Conservation (phyloP, 1,284 basidiomycete genomes). For the Sporisorium exsertum region DNA sequence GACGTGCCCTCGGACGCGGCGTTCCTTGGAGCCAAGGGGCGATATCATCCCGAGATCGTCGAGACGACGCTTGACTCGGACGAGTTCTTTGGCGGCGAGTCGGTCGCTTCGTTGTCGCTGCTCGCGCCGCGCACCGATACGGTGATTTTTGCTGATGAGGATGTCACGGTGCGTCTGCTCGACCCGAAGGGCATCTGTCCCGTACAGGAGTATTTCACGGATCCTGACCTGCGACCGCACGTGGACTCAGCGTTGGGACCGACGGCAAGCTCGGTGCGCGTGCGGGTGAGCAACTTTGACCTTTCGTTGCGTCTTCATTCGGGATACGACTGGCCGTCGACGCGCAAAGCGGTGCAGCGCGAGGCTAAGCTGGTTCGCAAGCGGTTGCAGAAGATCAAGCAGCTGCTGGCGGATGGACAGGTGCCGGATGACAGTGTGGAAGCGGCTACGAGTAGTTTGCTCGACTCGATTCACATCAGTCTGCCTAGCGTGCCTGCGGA, state of each 20-base stretch:
- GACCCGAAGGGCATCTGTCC: conserved; percentile 73
- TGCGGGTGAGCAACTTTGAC: conserved; percentile 50
- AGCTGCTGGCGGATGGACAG: conserved; percentile 92
- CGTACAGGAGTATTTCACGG: conserved; percentile 49
- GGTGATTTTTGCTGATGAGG: conserved; percentile 77
- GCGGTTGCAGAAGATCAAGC: conserved; percentile 87
- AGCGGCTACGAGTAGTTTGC: conserved; percentile 81
- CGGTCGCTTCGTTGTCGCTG: conserved; percentile 54
- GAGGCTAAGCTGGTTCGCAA: conserved; percentile 88
- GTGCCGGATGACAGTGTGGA: conserved; percentile 84
- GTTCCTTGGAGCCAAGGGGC: conserved; percentile 78
- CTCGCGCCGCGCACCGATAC: conserved; percentile 67
- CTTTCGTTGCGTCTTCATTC: conserved; percentile 51
- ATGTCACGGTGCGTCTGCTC: conserved; percentile 86
- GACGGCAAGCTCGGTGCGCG: conserved; percentile 40
- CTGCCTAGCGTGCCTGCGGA: conserved; percentile 44
- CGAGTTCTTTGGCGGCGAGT: conserved; percentile 70
- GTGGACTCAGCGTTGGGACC: conserved; percentile 29
- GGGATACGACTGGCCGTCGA: conserved; percentile 89
- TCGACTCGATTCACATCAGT: conserved; percentile 84
- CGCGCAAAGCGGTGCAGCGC: conserved; percentile 86
- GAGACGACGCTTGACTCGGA: conserved; percentile 73
- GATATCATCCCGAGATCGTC: conserved; percentile 75
- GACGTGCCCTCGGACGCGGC: conserved; percentile 89
- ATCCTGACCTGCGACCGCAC: conserved; percentile 39